phyloP scores from a whole-genome alignment of 345 rosid species.

The Atalantia buxifolia region DNA sequence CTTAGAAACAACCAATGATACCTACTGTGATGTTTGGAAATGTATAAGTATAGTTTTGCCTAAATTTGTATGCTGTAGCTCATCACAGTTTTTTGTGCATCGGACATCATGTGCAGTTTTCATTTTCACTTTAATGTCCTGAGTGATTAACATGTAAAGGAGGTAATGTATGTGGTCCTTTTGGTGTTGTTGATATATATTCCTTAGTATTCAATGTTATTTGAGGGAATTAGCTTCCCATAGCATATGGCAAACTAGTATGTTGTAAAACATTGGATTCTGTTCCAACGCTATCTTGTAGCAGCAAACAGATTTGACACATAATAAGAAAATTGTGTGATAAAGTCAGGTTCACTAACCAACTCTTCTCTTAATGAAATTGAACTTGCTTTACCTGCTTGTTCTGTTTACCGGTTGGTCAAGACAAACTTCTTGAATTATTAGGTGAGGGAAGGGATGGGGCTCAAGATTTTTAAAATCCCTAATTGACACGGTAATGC shows the following conservation, averaged over 20 bases:
- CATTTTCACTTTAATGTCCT: neutral
- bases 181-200: neutral
- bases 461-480: too few species aligned
- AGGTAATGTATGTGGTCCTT: neutral
- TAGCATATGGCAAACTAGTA: neutral
- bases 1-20: too few species aligned
- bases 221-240: neutral
- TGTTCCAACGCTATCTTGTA: neutral
- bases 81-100: neutral
- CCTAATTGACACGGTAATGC: too few species aligned
- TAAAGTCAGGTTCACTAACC: neutral
- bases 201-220: neutral
- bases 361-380: neutral
- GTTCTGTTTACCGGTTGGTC: neutral
- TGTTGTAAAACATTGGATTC: neutral
- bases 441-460: neutral
- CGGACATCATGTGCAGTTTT: neutral
- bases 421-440: neutral
- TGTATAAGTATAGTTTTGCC: neutral
- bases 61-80: neutral
- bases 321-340: neutral
- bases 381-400: neutral
- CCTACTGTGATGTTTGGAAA: too few species aligned
- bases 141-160: neutral
- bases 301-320: neutral